A percentile compares a stretch with the other conserved stretches of the same genome.
phyloP scores from a whole-genome alignment of 352 stramenopile species.

The Pythium aphanidermatum region DNA sequence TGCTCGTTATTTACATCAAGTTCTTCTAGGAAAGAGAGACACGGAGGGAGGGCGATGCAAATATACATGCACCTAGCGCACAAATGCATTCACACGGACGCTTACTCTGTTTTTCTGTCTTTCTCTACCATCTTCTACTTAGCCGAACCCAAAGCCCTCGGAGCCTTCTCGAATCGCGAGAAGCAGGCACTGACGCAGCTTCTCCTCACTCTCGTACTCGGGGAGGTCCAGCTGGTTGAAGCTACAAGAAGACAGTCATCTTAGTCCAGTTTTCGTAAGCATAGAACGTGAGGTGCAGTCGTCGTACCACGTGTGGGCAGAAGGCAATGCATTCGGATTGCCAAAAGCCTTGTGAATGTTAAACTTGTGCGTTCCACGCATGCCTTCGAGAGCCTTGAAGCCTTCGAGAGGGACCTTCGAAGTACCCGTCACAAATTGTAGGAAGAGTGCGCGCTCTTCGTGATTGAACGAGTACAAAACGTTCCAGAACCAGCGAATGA shows the following conservation, averaged over 20 bases:
- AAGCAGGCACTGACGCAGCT: constrained; percentile 95
- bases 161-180: constrained; percentile 97
- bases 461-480: constrained; percentile 88
- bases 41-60: too few species aligned
- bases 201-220: constrained; percentile 96
- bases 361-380: constrained; percentile 98
- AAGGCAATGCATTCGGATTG: constrained; percentile 78
- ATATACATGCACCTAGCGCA: too few species aligned
- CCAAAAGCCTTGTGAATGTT: constrained; percentile 98
- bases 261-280: not conserved
- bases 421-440: constrained; percentile 93
- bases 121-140: too few species aligned
- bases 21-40: too few species aligned
- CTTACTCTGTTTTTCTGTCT: too few species aligned
- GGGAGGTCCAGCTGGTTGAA: constrained; percentile 99
- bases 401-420: constrained; percentile 95
- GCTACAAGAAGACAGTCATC: constrained; percentile 30
- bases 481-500: constrained; percentile 95
- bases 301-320: constrained; percentile 95
- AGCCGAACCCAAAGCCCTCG: constrained; percentile 98
- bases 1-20: constrained; percentile 89
- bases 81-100: too few species aligned
- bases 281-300: constrained; percentile 2
- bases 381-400: constrained; percentile 98
- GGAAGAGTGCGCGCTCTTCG: constrained; percentile 88